Evolutionary conservation across 257 asterid genomes (phyloP).

Genomic region (Nicotiana otophora): DNA sequence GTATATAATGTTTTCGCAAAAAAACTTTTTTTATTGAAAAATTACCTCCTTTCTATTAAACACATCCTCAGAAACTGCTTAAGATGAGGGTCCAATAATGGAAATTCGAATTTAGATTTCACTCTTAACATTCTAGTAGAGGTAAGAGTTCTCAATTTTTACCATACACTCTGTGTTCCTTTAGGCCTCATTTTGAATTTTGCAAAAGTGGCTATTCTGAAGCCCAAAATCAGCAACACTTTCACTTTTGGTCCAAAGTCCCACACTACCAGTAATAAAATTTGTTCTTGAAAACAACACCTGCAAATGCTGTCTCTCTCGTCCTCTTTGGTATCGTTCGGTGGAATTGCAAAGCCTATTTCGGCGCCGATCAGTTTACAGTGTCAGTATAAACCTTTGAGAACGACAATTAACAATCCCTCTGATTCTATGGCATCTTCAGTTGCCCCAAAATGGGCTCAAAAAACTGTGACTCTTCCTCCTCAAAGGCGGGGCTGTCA

Average conservation of each 20-base stretch:
- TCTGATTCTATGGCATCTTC: slow-evolving; percentile 24
- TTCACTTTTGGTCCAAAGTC: not conserved
- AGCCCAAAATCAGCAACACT: not conserved
- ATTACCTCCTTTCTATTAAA: too few relatives aligned
- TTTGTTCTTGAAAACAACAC: not conserved
- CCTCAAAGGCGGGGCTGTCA: slow-evolving; percentile 75
- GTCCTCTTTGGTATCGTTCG: not conserved
- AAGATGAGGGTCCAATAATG: too few relatives aligned
- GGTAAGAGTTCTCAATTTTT: not conserved
- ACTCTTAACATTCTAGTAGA: not conserved
- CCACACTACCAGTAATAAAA: not conserved
- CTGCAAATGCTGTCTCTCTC: not conserved
- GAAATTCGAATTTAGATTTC: too few relatives aligned
- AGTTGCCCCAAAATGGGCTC: slow-evolving; percentile 71
- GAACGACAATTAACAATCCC: slow-evolving; percentile 8
- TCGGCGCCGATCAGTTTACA: slow-evolving; percentile 1
- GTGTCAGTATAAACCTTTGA: slow-evolving; percentile 4
- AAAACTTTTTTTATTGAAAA: too few relatives aligned
- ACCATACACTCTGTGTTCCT: not conserved
- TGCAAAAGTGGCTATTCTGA: not conserved
- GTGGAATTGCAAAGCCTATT: slow-evolving; percentile 10
- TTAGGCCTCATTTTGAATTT: not conserved
- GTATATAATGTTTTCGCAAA: too few relatives aligned
- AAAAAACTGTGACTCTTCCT: slow-evolving; percentile 71
- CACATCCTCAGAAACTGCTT: too few relatives aligned